These are phyloP conservation scores for Tephrocybe rancida DNA, from an alignment of 768 basidiomycete species.

Conservation along the genomic window DNA sequence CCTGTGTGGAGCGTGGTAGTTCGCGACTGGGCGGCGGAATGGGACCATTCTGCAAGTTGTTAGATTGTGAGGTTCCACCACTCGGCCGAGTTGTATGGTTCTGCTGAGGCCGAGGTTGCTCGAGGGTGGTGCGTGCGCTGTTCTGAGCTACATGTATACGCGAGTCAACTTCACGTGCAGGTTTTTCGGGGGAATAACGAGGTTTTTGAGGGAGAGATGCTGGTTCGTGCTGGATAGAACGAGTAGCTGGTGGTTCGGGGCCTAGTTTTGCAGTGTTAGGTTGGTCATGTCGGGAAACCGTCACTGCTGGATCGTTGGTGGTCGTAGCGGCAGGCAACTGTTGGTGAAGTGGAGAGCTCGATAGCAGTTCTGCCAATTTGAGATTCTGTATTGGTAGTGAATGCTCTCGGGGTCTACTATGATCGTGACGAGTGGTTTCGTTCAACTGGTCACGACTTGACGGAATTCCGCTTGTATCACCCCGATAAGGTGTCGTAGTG, in stretches of 20 bases:
- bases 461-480: background rate
- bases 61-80: no score
- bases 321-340: no score
- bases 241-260: background rate
- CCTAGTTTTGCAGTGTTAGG: background rate
- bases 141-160: background rate
- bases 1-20: background rate
- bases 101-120: background rate
- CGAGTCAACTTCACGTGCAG: background rate
- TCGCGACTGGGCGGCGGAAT: background rate
- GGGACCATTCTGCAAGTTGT: no score
- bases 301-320: background rate
- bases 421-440: background rate
- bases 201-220: background rate
- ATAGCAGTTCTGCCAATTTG: constrained; percentile 36
- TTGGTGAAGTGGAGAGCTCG: constrained; percentile 17
- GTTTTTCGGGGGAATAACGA: constrained; percentile 3
- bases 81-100: background rate
- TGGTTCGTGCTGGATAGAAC: background rate
- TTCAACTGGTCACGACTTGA: background rate
- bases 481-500: background rate
- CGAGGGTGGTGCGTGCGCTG: background rate
- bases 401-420: background rate
- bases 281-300: background rate
- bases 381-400: constrained; percentile 32